A percentile compares a stretch with the other conserved stretches of the same genome.
phyloP scores from a whole-genome alignment of 345 rosid genomes.

The Capsella bursapastoris region DNA sequence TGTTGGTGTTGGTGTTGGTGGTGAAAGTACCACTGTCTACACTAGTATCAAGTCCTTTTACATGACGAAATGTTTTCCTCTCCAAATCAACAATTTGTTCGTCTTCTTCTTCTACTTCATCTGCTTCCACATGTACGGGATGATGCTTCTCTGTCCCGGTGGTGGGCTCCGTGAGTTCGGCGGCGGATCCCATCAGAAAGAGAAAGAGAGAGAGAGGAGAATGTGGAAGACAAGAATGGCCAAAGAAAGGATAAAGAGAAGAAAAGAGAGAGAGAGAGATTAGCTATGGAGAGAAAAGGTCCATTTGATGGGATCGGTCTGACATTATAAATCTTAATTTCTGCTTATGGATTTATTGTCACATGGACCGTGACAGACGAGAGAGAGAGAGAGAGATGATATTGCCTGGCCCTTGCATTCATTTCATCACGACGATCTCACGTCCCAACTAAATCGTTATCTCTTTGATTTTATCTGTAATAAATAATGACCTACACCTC shows the following conservation, averaged over 20 bases:
- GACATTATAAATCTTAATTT: not conserved
- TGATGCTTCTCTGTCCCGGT: constrained; percentile 41
- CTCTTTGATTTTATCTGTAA: not conserved
- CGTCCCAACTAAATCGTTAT: constrained; percentile 12
- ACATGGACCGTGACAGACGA: constrained; percentile 39
- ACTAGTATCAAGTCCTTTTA: constrained; percentile 16
- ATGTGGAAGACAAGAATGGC: constrained; percentile 29
- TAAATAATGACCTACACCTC: not conserved
- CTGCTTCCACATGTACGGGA: not conserved
- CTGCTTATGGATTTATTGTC: constrained; percentile 26
- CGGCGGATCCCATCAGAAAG: constrained; percentile 41
- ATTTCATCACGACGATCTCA: constrained; percentile 17
- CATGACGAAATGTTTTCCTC: constrained; percentile 27
- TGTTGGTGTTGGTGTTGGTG: constrained; percentile 3
- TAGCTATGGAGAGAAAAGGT: not conserved
- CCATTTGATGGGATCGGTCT: constrained; percentile 33
- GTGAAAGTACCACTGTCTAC: constrained; percentile 26
- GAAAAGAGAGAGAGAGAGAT: not conserved
- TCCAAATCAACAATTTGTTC: constrained; percentile 30
- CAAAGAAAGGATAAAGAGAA: not conserved
- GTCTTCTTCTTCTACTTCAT: constrained; percentile 37
- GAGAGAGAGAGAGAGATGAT: constrained; percentile 8
- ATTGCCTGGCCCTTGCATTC: not conserved
- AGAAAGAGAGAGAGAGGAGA: constrained; percentile 1
- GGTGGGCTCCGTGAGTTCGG: constrained; percentile 41